Evolutionary conservation across 805 yeast species (phyloP).

Genomic region (Sugiyamaella boreocaroliniensis): DNA sequence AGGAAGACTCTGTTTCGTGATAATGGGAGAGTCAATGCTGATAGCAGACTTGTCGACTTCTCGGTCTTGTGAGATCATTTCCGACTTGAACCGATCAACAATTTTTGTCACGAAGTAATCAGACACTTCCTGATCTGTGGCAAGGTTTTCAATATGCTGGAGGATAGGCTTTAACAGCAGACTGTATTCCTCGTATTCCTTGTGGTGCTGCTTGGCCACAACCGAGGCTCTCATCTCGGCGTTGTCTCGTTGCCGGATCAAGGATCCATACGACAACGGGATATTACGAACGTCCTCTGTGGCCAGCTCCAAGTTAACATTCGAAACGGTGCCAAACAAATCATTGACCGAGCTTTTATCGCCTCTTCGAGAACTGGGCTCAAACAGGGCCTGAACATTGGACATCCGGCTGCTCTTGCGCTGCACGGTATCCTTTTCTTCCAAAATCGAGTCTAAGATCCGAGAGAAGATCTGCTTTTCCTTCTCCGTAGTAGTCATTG

Average conservation of each 20-base stretch:
- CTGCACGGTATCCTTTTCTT: neutral
- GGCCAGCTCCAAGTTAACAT: slow-evolving; percentile 13
- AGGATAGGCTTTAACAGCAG: slow-evolving; percentile 12
- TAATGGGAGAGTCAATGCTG: slow-evolving; percentile 10
- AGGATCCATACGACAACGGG: slow-evolving; percentile 16
- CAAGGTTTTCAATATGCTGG: slow-evolving; percentile 19
- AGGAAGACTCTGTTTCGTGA: slow-evolving; percentile 10
- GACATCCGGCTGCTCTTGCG: slow-evolving; percentile 1
- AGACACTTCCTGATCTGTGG: slow-evolving; percentile 22
- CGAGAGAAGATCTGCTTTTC: slow-evolving; percentile 17
- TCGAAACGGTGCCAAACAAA: neutral
- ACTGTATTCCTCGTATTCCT: neutral
- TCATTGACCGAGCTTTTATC: neutral
- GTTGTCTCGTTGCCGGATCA: slow-evolving; percentile 5
- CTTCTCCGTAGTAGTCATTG: slow-evolving; percentile 13
- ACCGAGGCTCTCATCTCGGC: neutral
- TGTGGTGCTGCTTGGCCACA: neutral
- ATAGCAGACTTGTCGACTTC: slow-evolving; percentile 1
- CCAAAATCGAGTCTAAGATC: slow-evolving; percentile 17
- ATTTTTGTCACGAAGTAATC: slow-evolving; percentile 19
- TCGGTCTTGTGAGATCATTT: neutral
- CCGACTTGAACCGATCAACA: slow-evolving; percentile 5
- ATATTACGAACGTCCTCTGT: slow-evolving; percentile 13
- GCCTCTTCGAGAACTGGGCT: neutral
- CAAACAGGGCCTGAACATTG: slow-evolving; percentile 18